Evolutionary conservation across 768 basidiomycete species (phyloP).

Genomic region (Russula lepida): DNA sequence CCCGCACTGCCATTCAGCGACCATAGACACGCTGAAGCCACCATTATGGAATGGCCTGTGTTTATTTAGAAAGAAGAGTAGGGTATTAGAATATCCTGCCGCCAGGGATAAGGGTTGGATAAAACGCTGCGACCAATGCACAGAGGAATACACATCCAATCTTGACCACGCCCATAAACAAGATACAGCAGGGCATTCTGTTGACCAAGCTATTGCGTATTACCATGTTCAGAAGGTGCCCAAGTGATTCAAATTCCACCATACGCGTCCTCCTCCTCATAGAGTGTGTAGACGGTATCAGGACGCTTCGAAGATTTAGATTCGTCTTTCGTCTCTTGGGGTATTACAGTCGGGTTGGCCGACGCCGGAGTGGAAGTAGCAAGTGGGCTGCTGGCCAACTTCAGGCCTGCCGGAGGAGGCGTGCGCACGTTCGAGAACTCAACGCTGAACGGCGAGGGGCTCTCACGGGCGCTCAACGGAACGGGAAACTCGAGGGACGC

Average conservation of each 20-base stretch:
- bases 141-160: slow-evolving; percentile 4
- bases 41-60: neutral
- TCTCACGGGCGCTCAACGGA: slow-evolving; percentile 15
- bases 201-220: slow-evolving; percentile 3
- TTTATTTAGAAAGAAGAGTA: neutral
- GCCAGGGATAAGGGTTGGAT: neutral
- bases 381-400: slow-evolving; percentile 20
- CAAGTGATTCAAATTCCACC: slow-evolving; percentile 45
- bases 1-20: neutral
- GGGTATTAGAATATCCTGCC: neutral
- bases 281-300: slow-evolving; percentile 42
- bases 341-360: slow-evolving; percentile 10
- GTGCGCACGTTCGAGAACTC: slow-evolving; percentile 20
- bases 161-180: neutral
- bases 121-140: slow-evolving; percentile 2
- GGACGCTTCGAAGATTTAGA: slow-evolving; percentile 32
- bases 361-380: slow-evolving; percentile 7
- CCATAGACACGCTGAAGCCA: slow-evolving; percentile 1
- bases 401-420: slow-evolving; percentile 19
- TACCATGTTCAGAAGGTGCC: neutral
- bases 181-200: neutral
- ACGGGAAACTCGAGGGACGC: slow-evolving; percentile 25
- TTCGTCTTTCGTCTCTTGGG: slow-evolving; percentile 14
- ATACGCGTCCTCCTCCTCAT: slow-evolving; percentile 61
- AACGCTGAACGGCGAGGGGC: slow-evolving; percentile 25